Conservation (phyloP, 129 eudicot species). For the Flaveria sonorensis region DNA sequence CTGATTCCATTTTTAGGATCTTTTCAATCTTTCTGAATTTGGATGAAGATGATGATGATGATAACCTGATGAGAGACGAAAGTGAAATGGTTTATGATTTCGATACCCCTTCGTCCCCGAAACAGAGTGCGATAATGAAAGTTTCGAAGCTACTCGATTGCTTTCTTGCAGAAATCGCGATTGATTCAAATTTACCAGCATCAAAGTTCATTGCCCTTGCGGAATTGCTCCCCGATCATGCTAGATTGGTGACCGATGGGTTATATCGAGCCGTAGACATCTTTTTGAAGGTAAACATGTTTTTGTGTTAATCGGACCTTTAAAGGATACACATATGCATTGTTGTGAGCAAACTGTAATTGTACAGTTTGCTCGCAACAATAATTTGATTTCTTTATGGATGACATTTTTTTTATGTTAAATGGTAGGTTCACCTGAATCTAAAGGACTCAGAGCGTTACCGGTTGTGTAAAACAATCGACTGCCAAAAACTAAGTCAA, state of each 20-base stretch:
- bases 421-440: constrained; percentile 79
- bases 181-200: constrained; percentile 65
- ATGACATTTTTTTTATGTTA: constrained; percentile 3
- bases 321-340: not conserved
- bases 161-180: constrained; percentile 86
- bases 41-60: constrained; percentile 91
- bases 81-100: constrained; percentile 78
- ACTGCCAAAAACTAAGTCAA: constrained; percentile 89
- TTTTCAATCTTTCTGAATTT: constrained; percentile 84
- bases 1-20: constrained; percentile 77
- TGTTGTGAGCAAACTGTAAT: not conserved
- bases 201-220: constrained; percentile 76
- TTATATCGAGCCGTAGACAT: constrained; percentile 92
- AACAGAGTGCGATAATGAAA: constrained; percentile 84
- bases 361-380: not conserved
- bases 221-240: constrained; percentile 93
- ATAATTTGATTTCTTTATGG: not conserved
- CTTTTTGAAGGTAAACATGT: constrained; percentile 72
- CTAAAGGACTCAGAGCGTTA: constrained; percentile 90
- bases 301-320: not conserved
- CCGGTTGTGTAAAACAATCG: constrained; percentile 88
- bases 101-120: constrained; percentile 88
- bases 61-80: constrained; percentile 63
- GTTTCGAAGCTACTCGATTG: constrained; percentile 87
- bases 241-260: constrained; percentile 80